A percentile compares a stretch with the other conserved stretches of the same genome.
Conservation (phyloP, 306 rosid genomes). For the Cyamopsis tetragonoloba region DNA sequence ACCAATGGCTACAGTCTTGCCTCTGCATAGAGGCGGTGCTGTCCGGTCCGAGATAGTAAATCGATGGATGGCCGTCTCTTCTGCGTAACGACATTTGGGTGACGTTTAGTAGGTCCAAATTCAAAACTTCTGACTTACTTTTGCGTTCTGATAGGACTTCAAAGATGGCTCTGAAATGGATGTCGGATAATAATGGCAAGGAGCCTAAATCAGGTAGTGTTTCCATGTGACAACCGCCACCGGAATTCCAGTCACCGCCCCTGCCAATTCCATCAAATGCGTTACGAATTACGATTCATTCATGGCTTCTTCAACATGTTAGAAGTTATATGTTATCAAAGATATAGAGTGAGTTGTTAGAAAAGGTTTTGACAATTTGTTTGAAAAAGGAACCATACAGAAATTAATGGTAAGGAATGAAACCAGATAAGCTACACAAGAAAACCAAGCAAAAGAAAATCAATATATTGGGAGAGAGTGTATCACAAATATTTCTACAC, state of each 20-base stretch:
- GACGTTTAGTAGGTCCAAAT: slow-evolving; percentile 59
- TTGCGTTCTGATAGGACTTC: slow-evolving; percentile 46
- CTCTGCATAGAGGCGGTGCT: slow-evolving; percentile 50
- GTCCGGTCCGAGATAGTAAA: slow-evolving; percentile 53
- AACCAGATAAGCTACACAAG: background rate
- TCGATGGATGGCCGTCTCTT: slow-evolving; percentile 83
- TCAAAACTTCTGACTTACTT: slow-evolving; percentile 34
- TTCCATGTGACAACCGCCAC: slow-evolving; percentile 85
- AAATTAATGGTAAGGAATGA: slow-evolving; percentile 9
- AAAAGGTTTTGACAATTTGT: background rate
- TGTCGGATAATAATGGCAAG: slow-evolving; percentile 30
- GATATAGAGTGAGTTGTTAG: background rate
- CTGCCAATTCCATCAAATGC: slow-evolving; percentile 38
- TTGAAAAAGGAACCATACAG: background rate
- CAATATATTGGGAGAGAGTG: background rate
- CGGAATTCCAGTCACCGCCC: slow-evolving; percentile 84
- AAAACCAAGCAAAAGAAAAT: background rate
- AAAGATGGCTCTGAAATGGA: slow-evolving; percentile 35
- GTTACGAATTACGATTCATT: slow-evolving; percentile 26
- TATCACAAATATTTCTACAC: background rate
- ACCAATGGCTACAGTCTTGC: slow-evolving; percentile 98
- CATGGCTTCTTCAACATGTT: background rate
- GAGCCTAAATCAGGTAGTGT: slow-evolving; percentile 63
- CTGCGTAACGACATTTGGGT: slow-evolving; percentile 67
- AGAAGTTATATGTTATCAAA: background rate